Evolutionary conservation across 179 eudicot genomes (phyloP), one percentile per base, ranked within the genome.

Genomic region (Patellifolia procumbens): DNA sequence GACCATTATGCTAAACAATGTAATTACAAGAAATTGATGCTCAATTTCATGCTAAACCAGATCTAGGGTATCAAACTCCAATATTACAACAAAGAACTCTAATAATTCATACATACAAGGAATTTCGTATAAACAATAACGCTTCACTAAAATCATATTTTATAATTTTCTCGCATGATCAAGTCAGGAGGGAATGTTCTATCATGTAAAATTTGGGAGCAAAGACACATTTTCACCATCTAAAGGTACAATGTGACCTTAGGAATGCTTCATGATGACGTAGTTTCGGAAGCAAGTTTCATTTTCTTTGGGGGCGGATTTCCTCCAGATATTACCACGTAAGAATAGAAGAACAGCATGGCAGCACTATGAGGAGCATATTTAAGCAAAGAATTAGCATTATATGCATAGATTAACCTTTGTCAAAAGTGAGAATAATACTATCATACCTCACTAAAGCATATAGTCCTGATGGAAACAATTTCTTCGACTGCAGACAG

Each of bases 301-400:
- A 79, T 61, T 86, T 90, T 92, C 85, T 94, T 92, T 43, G 96
- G 93, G 19, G 97, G 92, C 37, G 96, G 94, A 80, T 92, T 94
- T 73, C 97, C 97, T 71, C 98, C 98, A 55, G 97, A 86, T 58
- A 89, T 16, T 74, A 94, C 81, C 77, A 94, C 98, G 24, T 94
- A 94, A 20, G 90, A 70, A 81, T 90, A 94, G 78, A 92, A 91
- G 81, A 84, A 80, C 61, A 94, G 78, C 98, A 94, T 94, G 42
- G 90, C 90, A 78, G 93, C 91, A 86, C 98, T 92, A 88, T 28
- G 32, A 53, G 7, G 15, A 69, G 65, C 32, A 48, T 13, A 56
- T 60, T 39, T 67, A 70, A 59, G 49, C n/a, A 63, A 76, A 66
- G 16, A 67, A 74, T 62, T 65, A 64, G 53, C 65, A 74, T 39